A percentile compares a stretch with the other conserved stretches of the same genome.
These are phyloP conservation scores for Aspergillus glaucus DNA, from an alignment of 2,329 filamentous ascomycete genomes.

Conservation along the genomic window DNA sequence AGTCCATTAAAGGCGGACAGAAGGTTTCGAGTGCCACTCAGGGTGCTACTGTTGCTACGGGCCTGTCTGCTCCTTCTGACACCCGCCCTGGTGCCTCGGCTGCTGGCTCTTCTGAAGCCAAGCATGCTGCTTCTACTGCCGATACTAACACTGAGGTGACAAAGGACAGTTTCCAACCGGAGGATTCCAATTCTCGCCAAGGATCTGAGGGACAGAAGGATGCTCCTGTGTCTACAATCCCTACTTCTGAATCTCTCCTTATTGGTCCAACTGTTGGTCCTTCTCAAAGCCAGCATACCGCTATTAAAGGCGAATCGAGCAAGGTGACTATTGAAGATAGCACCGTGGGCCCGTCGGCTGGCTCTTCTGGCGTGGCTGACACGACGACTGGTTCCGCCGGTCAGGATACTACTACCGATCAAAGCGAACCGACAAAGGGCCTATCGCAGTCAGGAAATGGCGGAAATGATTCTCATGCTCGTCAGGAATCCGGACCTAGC, in stretches of 20 bases:
- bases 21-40: not conserved
- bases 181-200: too few relatives aligned
- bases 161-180: too few relatives aligned
- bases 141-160: too few relatives aligned
- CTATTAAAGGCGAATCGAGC: not conserved
- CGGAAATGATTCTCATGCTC: not conserved
- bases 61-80: not conserved
- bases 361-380: too few relatives aligned
- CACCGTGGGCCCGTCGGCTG: too few relatives aligned
- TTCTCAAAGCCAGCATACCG: not conserved
- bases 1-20: not conserved
- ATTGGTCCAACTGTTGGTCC: not conserved
- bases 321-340: too few relatives aligned
- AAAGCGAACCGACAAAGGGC: not conserved
- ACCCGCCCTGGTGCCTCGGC: not conserved
- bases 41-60: not conserved
- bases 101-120: not conserved
- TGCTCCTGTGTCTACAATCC: not conserved
- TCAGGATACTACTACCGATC: not conserved
- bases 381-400: too few relatives aligned
- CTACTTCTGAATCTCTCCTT: not conserved
- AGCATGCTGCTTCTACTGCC: not conserved
- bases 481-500: not conserved
- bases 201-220: not conserved
- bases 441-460: not conserved